These are phyloP conservation scores for Blastomyces emzantsi DNA, from an alignment of 2,329 filamentous ascomycete genomes.

Conservation along the genomic window DNA sequence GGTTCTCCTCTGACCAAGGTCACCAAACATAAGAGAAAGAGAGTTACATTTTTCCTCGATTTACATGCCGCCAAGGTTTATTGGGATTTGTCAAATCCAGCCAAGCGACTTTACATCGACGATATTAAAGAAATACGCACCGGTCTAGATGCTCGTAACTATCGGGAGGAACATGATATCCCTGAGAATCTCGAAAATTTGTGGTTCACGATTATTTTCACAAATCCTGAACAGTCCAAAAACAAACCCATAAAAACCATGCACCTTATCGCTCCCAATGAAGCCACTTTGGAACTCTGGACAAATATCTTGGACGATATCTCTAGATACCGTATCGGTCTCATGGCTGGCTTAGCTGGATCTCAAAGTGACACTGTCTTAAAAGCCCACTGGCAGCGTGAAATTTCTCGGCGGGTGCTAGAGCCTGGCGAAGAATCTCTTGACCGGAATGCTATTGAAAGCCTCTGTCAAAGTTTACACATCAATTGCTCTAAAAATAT, in stretches of 20 bases:
- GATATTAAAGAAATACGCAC: constrained; percentile 86
- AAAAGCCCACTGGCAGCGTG: constrained; percentile 72
- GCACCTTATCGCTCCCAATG: constrained; percentile 73
- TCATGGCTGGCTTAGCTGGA: constrained; percentile 81
- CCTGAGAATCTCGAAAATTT: constrained; percentile 57
- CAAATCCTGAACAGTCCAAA: constrained; percentile 66
- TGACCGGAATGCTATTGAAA: constrained; percentile 68
- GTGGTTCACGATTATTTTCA: constrained; percentile 89
- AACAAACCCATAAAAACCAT: constrained; percentile 63
- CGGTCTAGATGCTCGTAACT: constrained; percentile 76
- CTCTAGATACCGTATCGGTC: constrained; percentile 73
- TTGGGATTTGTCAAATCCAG: constrained; percentile 71
- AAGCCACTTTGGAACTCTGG: constrained; percentile 67
- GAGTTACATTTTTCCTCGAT: constrained; percentile 70
- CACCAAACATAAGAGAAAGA: constrained; percentile 68
- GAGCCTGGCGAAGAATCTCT: constrained; percentile 55
- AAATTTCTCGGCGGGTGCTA: constrained; percentile 58
- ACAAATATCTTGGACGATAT: constrained; percentile 74
- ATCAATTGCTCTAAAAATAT: constrained; percentile 77
- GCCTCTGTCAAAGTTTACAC: constrained; percentile 79
- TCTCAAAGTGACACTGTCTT: constrained; percentile 73
- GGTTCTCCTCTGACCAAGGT: constrained; percentile 75
- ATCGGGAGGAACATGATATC: constrained; percentile 72
- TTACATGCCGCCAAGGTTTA: constrained; percentile 74
- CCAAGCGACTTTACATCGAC: constrained; percentile 86